A percentile compares a stretch with the other conserved stretches of the same genome.
Conservation (phyloP, 345 rosid genomes). For the Euphorbia lathyris region DNA sequence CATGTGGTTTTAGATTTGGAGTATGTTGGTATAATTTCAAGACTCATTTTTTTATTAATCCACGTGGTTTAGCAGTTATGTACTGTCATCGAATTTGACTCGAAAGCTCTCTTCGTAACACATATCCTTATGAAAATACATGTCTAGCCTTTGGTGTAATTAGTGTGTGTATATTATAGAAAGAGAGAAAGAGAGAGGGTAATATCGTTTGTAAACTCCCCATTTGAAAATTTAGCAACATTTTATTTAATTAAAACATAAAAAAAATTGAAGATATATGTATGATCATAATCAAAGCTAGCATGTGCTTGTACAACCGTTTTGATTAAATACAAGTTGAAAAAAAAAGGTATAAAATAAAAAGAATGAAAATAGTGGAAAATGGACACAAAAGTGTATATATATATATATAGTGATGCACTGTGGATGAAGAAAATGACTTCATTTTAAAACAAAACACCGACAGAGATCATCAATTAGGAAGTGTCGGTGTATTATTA, state of each 20-base stretch:
- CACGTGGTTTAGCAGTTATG: too few relatives aligned
- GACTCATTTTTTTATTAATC: too few relatives aligned
- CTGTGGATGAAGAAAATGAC: not conserved
- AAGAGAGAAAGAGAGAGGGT: too few relatives aligned
- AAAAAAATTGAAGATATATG: not conserved
- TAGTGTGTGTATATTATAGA: too few relatives aligned
- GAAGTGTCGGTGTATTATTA: constrained; percentile 2
- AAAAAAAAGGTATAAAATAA: not conserved
- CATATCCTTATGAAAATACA: not conserved
- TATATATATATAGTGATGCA: too few relatives aligned
- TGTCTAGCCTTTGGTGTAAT: not conserved
- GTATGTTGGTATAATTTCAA: too few relatives aligned
- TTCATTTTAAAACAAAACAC: constrained; percentile 1
- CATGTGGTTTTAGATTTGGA: too few relatives aligned
- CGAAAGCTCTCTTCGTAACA: too few relatives aligned
- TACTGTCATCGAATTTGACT: too few relatives aligned
- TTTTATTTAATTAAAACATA: not conserved
- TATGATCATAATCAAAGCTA: not conserved
- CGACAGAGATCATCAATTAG: constrained; percentile 3
- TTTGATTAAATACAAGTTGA: not conserved
- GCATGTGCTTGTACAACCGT: not conserved
- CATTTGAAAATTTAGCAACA: too few relatives aligned
- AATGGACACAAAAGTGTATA: not conserved
- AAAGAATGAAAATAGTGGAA: not conserved
- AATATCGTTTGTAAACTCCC: too few relatives aligned